phyloP scores from a whole-genome alignment of 108 stramenopile species.

The Cyclotella sp. region DNA sequence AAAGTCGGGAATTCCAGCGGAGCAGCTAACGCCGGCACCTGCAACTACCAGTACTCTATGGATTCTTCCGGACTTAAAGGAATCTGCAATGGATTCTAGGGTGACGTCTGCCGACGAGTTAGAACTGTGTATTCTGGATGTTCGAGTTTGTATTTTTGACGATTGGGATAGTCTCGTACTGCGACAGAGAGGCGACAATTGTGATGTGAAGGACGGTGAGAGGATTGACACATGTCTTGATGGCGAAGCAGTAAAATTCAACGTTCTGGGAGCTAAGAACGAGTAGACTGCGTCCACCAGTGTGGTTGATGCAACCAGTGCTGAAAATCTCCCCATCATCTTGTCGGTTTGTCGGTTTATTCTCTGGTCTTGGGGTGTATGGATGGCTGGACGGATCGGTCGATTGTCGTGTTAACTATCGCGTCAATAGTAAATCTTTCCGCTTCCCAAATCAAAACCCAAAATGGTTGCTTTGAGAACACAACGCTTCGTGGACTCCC shows the following conservation, averaged over 20 bases:
- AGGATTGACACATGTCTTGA: not conserved
- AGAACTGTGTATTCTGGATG: constrained; percentile 16
- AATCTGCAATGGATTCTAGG: constrained; percentile 36
- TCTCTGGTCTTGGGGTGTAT: too few relatives aligned
- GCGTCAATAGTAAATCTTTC: too few relatives aligned
- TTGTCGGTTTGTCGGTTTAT: not conserved
- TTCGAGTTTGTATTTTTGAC: constrained; percentile 6
- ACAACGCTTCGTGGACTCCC: too few relatives aligned
- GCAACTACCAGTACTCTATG: constrained; percentile 35
- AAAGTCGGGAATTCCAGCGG: constrained; percentile 52
- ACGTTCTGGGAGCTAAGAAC: not conserved
- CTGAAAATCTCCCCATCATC: not conserved
- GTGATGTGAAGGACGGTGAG: not conserved
- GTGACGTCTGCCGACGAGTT: constrained; percentile 16
- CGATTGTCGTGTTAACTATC: not conserved
- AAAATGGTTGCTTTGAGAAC: too few relatives aligned
- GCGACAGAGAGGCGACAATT: not conserved
- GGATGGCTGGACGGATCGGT: not conserved
- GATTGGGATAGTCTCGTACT: not conserved
- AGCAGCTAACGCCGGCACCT: constrained; percentile 43
- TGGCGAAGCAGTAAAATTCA: not conserved
- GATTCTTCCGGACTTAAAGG: constrained; percentile 17
- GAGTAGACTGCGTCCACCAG: not conserved
- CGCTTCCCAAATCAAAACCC: too few relatives aligned
- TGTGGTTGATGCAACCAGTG: not conserved